Evolutionary conservation across 371 early-diverging fungal species (phyloP), one percentile per base, ranked within the genome.

Genomic region (Mortierella sp.): DNA sequence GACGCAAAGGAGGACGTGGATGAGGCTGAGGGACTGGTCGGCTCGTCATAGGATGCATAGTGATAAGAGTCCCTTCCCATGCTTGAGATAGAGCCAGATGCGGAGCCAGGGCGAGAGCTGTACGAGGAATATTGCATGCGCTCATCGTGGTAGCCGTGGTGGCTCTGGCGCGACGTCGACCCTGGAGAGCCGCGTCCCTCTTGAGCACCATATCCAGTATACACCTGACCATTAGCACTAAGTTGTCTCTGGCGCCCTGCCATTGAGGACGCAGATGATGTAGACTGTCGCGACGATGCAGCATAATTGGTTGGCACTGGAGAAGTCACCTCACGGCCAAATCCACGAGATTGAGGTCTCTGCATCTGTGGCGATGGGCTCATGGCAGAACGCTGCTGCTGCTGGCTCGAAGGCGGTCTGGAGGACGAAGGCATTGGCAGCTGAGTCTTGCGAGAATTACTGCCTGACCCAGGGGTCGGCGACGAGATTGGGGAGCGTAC

Each of bases 41-140:
- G 72, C 54, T 66, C 72, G 11, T 66, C 72, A 34, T 72, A 72
- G 12, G 60, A 39, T 9, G 47, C 26, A 46, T 60, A 66, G 19
- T 61, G 53, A 23, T 64, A 70, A n/a, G 64, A 54, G 27, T 66
- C 67, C 11, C 64, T 47, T 5, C 75, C 60, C 11, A 63, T 21
- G 43, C 75, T 50, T 12, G 75, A 58, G 0, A 39, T 46, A 5
- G 65, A 62, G 6, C 73, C 73, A 0, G 73, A 28, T 0, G 66
- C 60, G 0, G 75, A 73, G 1, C 75, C 64, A 30, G 75, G 64
- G 23, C 64, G 67, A 1, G 67, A 65, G 31, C 56, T 31, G 50
- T 61, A 56, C 11, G 59, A 26, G 31, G 37, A 7, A 34, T 47
- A 43, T n/a, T 58, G 41, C 7, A 8, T n/a, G n/a, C 60, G 41